Conservation (phyloP, 345 rosid species). For the Gynandropsis gynandra region DNA sequence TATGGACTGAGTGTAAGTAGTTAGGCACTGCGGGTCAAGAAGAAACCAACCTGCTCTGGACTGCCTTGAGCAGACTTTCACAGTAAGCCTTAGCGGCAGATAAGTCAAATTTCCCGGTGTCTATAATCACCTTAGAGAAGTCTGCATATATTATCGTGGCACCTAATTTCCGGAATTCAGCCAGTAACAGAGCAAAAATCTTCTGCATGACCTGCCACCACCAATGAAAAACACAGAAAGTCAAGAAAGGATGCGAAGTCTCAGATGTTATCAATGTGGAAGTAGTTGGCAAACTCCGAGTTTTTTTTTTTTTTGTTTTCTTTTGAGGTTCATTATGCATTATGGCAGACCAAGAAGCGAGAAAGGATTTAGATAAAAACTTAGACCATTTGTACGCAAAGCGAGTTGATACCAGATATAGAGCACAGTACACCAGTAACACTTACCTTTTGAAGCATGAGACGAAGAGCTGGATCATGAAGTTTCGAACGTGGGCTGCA, state of each 20-base stretch:
- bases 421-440: slow-evolving; percentile 7
- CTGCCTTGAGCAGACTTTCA: slow-evolving; percentile 73
- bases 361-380: not conserved
- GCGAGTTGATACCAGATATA: slow-evolving; percentile 6
- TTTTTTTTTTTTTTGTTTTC: too few species aligned
- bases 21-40: slow-evolving; percentile 5
- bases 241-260: slow-evolving; percentile 3
- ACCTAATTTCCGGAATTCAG: slow-evolving; percentile 89
- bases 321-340: slow-evolving; percentile 3
- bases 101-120: slow-evolving; percentile 70
- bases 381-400: slow-evolving; percentile 12
- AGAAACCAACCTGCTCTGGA: slow-evolving; percentile 62
- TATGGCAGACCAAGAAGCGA: slow-evolving; percentile 9
- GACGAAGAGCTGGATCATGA: slow-evolving; percentile 92
- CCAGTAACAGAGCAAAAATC: slow-evolving; percentile 87
- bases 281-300: slow-evolving; percentile 13
- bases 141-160: slow-evolving; percentile 83
- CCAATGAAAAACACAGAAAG: slow-evolving; percentile 9
- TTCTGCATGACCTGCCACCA: slow-evolving; percentile 78
- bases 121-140: slow-evolving; percentile 78
- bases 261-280: not conserved
- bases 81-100: slow-evolving; percentile 78
- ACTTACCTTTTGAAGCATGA: slow-evolving; percentile 82
- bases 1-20: slow-evolving; percentile 4
- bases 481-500: slow-evolving; percentile 88